Conservation (phyloP, 305 asterid species). For the Andrographis paniculata region DNA sequence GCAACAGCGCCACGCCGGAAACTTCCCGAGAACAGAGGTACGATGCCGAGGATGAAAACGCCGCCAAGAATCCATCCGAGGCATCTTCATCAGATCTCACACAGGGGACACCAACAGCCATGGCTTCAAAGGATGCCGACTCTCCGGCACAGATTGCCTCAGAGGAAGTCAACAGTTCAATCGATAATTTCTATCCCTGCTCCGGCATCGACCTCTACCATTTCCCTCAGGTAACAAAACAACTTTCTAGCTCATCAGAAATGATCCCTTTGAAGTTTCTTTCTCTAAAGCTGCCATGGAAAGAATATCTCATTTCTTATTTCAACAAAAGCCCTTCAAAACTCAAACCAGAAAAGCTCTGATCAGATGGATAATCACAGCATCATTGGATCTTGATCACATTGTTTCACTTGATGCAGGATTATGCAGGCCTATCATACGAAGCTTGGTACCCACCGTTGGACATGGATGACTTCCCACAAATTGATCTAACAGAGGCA, state of each 20-base stretch:
- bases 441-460: slow-evolving; percentile 32
- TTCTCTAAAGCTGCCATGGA: slow-evolving; percentile 32
- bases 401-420: too few relatives aligned
- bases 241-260: too few relatives aligned
- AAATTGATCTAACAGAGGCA: slow-evolving; percentile 27
- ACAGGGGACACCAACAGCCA: slow-evolving; percentile 26
- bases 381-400: too few relatives aligned
- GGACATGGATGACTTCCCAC: slow-evolving; percentile 38
- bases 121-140: slow-evolving; percentile 18
- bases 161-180: slow-evolving; percentile 43
- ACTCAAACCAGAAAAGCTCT: too few relatives aligned
- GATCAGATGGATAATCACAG: too few relatives aligned
- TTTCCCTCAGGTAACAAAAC: slow-evolving; percentile 48
- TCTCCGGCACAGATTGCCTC: slow-evolving; percentile 28
- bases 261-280: slow-evolving; percentile 34
- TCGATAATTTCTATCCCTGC: slow-evolving; percentile 21
- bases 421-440: slow-evolving; percentile 21
- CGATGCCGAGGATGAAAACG: slow-evolving; percentile 17
- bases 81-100: slow-evolving; percentile 48
- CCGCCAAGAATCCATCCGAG: slow-evolving; percentile 24
- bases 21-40: slow-evolving; percentile 28
- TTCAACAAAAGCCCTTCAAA: too few relatives aligned
- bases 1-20: slow-evolving; percentile 25
- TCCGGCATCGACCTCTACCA: slow-evolving; percentile 26
- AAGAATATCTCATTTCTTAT: slow-evolving; percentile 19